Evolutionary conservation across 164 flowering plant genomes (phyloP).

Genomic region (Aristolochia californica): DNA sequence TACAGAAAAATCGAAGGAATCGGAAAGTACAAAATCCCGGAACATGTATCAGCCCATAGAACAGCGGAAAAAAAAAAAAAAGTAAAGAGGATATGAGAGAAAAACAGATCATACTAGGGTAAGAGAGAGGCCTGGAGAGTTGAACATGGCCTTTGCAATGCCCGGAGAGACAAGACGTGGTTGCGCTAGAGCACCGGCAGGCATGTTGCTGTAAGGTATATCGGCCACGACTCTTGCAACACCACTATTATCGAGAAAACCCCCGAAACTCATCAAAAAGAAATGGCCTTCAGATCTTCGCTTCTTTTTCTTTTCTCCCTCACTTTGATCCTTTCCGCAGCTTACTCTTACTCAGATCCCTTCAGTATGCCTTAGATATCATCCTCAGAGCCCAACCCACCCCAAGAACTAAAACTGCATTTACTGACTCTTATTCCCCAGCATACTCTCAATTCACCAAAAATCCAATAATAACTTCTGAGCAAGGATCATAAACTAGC

Average conservation of each 20-base stretch:
- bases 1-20: slow-evolving; percentile 11
- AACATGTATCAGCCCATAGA: not conserved
- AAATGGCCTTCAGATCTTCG: slow-evolving; percentile 2
- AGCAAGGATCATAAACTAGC: not conserved
- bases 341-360: slow-evolving; percentile 1
- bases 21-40: slow-evolving; percentile 1
- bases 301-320: not conserved
- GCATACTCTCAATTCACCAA: not conserved
- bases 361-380: too few species aligned
- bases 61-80: not conserved
- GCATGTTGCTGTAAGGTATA: slow-evolving; percentile 49
- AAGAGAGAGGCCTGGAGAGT: slow-evolving; percentile 89
- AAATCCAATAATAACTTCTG: not conserved
- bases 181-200: slow-evolving; percentile 51
- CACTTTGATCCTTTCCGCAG: not conserved
- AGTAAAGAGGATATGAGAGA: slow-evolving; percentile 5
- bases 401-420: slow-evolving; percentile 3
- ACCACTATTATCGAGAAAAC: slow-evolving; percentile 51
- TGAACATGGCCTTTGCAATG: slow-evolving; percentile 65
- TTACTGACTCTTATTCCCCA: not conserved
- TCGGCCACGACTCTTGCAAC: slow-evolving; percentile 47
- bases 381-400: not conserved
- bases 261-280: slow-evolving; percentile 89
- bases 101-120: slow-evolving; percentile 47
- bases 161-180: slow-evolving; percentile 41